A percentile compares a stretch with the other conserved stretches of the same genome.
These are phyloP conservation scores for Hymenoscyphus albidus DNA, from an alignment of 2,329 filamentous ascomycete species.

Conservation along the genomic window DNA sequence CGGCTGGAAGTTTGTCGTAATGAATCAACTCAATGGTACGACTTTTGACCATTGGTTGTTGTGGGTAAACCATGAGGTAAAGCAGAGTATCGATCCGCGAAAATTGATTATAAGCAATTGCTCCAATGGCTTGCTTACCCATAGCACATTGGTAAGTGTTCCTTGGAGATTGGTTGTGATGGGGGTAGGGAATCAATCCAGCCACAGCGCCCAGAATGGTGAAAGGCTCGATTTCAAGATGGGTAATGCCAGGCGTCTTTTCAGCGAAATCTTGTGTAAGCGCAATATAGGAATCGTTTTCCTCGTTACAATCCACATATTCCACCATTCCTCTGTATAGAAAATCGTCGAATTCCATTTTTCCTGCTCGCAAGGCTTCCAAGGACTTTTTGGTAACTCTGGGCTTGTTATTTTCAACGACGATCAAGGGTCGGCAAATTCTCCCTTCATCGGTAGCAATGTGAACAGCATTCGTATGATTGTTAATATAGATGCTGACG, in stretches of 20 bases:
- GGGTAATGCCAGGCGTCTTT: constrained; percentile 66
- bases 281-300: constrained; percentile 92
- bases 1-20: constrained; percentile 94
- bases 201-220: constrained; percentile 94
- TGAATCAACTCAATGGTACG: constrained; percentile 95
- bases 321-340: constrained; percentile 85
- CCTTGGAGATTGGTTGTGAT: constrained; percentile 97
- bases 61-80: constrained; percentile 95
- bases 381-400: constrained; percentile 77
- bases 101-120: constrained; percentile 97
- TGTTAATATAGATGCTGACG: constrained; percentile 93
- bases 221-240: constrained; percentile 97
- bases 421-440: constrained; percentile 92
- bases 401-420: constrained; percentile 83
- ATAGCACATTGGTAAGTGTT: constrained; percentile 99
- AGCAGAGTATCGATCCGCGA: constrained; percentile 93
- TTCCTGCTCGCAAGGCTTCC: constrained; percentile 75
- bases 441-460: constrained; percentile 96
- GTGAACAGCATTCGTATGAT: constrained; percentile 85
- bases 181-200: constrained; percentile 93
- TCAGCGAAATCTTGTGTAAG: constrained; percentile 84
- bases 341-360: constrained; percentile 90
- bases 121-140: constrained; percentile 99
- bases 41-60: constrained; percentile 95
- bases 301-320: constrained; percentile 96